Evolutionary conservation across 176 grass and related monocot genomes (phyloP), one percentile per base, ranked within the genome.

Genomic region (Paspalum vaginatum): DNA sequence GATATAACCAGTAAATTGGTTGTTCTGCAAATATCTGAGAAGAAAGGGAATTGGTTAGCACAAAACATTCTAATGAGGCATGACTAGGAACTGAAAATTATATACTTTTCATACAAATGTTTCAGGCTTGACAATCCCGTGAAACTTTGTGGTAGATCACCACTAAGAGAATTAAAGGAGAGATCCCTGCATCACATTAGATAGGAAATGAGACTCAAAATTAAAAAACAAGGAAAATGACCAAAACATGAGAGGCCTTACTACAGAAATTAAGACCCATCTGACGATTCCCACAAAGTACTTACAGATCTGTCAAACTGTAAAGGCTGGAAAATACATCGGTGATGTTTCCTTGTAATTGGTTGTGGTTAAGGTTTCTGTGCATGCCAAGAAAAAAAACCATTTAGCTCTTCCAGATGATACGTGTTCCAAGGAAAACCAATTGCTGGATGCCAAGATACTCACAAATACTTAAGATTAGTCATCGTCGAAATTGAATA

Each of bases 21-120:
- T 95, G 81, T 95, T 95, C 82, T 98, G 88, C 84, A 98, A 88
- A 78, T 95, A 73, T 73, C 96, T 98, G 92, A 64, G 51, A 79
- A 77, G 51, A 76, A 75, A 80, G 72, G 55, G 21, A 74, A 61
- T 72, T 75, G 39, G 61, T 85, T 32, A 82, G 79, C n/a, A 21
- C 48, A 82, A 68, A 38, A 50, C n/a, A 79, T 65, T 49, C 69
- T 47, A 25, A 40, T 0, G 66, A 63, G 14, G 27, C 45, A 81
- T 70, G 67, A 81, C 38, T 56, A 83, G 41, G 39, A 47, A 37
- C 85, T 43, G 6, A 46, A 74, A 72, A 72, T 39, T 47, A 47
- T 75, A 60, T 48, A 40, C 70, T 38, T 67, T 88, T 45, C 89
- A 87, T 98, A 98, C 96, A 98, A 54, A 46, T 54, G 87, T 54